Evolutionary conservation across 2,329 filamentous ascomycete species (phyloP), one percentile per base, ranked within the genome.

Genomic region (Capronia epimyces): DNA sequence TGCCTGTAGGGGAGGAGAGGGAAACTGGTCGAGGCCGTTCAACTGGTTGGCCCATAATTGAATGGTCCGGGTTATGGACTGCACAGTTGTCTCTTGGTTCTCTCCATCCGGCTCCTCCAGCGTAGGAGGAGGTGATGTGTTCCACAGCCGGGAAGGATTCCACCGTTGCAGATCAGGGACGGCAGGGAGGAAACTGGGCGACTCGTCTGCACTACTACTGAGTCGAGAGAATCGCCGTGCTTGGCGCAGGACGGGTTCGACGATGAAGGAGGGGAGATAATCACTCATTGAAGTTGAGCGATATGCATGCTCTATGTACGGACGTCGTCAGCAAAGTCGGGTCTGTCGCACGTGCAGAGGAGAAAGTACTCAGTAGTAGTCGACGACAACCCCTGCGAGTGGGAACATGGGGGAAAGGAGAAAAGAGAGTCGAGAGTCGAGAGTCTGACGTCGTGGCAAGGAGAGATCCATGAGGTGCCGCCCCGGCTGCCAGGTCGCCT

Each of bases 221-320:
- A 61, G 60, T 52, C 55, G 63, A 52, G 70, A 70, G 52, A 68
- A 66, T 53, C 66, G 69, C 54, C 67, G 66, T 56, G 69, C 67
- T 64, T 69, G 67, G 56, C 69, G 69, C 56, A 72, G 61, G 56
- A 70, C 67, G 43, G 69, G 66, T 59, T 73, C 71, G 52, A 70
- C 67, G 42, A 74, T 61, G 50, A 71, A 66, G 34, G 71, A 71
- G 24, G 65, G 65, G 45, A 73, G 64, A 43, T 70, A 69, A 60
- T 67, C 66, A 63, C 66, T 73, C 71, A 75, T 75, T 66, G 62
- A 60, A 52, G 31, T 24, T 41, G 46, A 25, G 29, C 22, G 13
- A 25, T 32, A 44, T 29, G 44, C 53, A 55, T 55, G 36, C 37
- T 47, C 46, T 39, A 27, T 24, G 43, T 31, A 29, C 15, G n/a